Evolutionary conservation across 176 grass and related monocot genomes (phyloP), one percentile per base, ranked within the genome.

Genomic region (Olyra latifolia): DNA sequence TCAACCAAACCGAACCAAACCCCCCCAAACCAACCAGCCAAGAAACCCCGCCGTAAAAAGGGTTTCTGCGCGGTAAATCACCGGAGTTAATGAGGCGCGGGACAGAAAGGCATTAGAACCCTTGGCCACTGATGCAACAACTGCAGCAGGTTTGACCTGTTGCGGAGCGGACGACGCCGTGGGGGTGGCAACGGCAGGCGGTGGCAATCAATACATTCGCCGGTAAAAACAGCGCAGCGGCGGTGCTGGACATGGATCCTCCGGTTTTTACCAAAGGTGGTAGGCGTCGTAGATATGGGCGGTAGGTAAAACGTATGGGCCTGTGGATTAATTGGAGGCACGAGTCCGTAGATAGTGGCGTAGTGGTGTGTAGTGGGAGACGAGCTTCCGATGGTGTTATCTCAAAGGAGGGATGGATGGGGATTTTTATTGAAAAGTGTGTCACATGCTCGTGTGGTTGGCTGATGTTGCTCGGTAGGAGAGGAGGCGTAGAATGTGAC

Each of bases 81-180:
- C 38, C 63, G 50, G 70, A 75, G 45, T 75, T 50, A 81, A 84
- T 89, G 81, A 12, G 82, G 71, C 9, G 19, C 3, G 87, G 62
- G 82, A 89, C 87, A 89, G 87, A 84, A 89, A 80, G 76, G 82
- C 87, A 80, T 89, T 84, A 89, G 81, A 89, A 84, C 76, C 74
- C 73, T 14, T 22, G 13, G 39, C 11, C 74, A 53, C 43, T 66
- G 86, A 57, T 78, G 80, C 72, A 14, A 49, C 60, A 23, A 45
- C 71, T 43, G 81, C 72, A 50, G 66, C 56, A 66, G 59, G 75
- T 89, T 89, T 89, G 87, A 85, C 87, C 71, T 71, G 76, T 57
- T 67, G 5, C 0, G 58, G 46, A 15, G 19, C 27, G 22, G 25
- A 35, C 80, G 46, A 30, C 50, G 41, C 55, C 20, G 29, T 2